Base-by-base conservation (phyloP, 768 basidiomycete genomes). In the Guyanaporus albipodus region DNA sequence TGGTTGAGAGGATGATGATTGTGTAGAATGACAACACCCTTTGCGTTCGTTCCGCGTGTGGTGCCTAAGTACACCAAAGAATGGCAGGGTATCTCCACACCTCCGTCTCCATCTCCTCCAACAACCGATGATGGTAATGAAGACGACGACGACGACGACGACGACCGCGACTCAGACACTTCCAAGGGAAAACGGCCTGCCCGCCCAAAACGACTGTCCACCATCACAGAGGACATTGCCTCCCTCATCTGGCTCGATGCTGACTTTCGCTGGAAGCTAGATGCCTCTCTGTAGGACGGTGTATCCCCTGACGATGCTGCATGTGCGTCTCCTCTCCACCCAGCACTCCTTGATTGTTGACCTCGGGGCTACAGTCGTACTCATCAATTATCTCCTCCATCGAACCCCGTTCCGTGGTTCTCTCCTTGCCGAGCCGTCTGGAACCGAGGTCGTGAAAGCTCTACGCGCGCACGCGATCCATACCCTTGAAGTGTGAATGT, bases 171-270 rank as follows among this genome's bases (percentile, higher is more conserved):
- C n/a, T n/a, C n/a, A 41, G 49, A 37, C 37, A 29, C 19, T 43
- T 8, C 15, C 42, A 65, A 59, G 42, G 49, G 55, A 36, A 59
- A 57, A 49, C 52, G 63, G 28, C 17, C 4, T 11, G 19, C 48
- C 8, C 35, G 46, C 22, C 18, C 33, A n/a, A 66, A 62, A 49
- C 46, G 53, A n/a, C n/a, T n/a, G 10, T 54, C 52, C 39, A 46
- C 50, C 24, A 43, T 57, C 4, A 64, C 72, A 15, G 71, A 73
- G 34, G 82, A 83, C 51, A 71, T 75, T 37, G 73, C 73, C 4
- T 61, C 63, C 9, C 68, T 87, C 27, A 53, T 89, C 8, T 91
- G 85, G 87, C 58, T 64, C 4, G 77, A 87, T 55, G 64, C 74
- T 0, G 79, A 81, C 41, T 58, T 87, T 9, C 67, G 78, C 21